Base-by-base conservation (phyloP, 805 yeast genomes). In the Candida easanensis region DNA sequence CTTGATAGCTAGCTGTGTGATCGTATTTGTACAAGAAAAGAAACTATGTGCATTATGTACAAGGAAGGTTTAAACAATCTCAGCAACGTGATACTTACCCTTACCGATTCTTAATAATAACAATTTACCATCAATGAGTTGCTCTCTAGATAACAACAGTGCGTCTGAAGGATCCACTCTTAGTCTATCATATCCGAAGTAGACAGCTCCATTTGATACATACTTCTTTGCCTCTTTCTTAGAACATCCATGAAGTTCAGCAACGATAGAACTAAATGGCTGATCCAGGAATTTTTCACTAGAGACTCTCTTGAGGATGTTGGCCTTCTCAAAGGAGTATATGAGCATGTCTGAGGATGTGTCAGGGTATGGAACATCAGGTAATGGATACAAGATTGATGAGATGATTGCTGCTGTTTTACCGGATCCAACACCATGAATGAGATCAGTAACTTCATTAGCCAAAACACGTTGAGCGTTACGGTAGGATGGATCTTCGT, bases 391-490 rank as follows among this genome's bases (percentile, higher is more conserved):
- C 31, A 89, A 59, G 41, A 85, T 74, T 5, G 81, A 74, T 14
- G 95, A 82, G 14, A 87, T 74, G 18, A 74, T 67, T 17, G 79
- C 77, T 52, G 93, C 86, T 30, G 79, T 76, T 20, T 74, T 70
- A 3, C 96, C 90, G 9, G 74, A 73, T 4, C 89, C 91, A 8
- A 70, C 71, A 0, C 98, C 98, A 63, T 90, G 97, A 33, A 93
- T 73, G 55, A 93, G 70, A 55, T 88, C 95, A 6, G 91, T 84
- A 36, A 90, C 85, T 58, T 91, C 96, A 27, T 77, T 65, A 0
- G 98, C 98, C 23, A 93, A 71, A 0, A 81, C 60, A 36, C 79
- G 71, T 64, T 93, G 98, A 0, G 90, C 97, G 13, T 70, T 51
- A 42, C 96, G 73, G 22, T 65, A 51, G 2, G 82, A 79, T n/a